Evolutionary conservation across 2,329 filamentous ascomycete species (phyloP).

Genomic region (Chaetoscypha palmicola): DNA sequence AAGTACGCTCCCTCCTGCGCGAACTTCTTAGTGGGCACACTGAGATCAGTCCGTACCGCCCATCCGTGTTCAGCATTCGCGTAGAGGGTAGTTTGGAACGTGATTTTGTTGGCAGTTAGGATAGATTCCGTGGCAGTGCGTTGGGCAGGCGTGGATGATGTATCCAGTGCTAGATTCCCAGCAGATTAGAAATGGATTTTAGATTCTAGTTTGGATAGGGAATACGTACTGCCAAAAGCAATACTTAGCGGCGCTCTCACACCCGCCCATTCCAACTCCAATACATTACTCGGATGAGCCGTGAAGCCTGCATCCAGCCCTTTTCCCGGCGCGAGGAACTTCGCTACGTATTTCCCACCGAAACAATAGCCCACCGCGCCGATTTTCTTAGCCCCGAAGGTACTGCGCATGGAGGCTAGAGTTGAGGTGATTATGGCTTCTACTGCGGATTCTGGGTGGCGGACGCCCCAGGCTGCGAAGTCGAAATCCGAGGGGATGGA

Average conservation of each 20-base stretch:
- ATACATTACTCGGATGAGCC: slow-evolving; percentile 58
- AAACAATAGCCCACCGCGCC: slow-evolving; percentile 59
- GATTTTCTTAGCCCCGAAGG: slow-evolving; percentile 45
- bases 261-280: slow-evolving; percentile 50
- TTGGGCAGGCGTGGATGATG: slow-evolving; percentile 11
- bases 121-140: slow-evolving; percentile 42
- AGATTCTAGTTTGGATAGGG: too few relatives aligned
- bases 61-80: slow-evolving; percentile 67
- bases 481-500: slow-evolving; percentile 30
- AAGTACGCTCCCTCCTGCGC: slow-evolving; percentile 73
- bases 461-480: slow-evolving; percentile 35
- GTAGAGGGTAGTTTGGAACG: slow-evolving; percentile 67
- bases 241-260: slow-evolving; percentile 53
- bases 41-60: slow-evolving; percentile 57
- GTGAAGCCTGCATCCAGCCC: slow-evolving; percentile 50
- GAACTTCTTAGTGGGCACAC: slow-evolving; percentile 47
- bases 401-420: slow-evolving; percentile 39
- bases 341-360: slow-evolving; percentile 50
- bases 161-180: slow-evolving; percentile 34
- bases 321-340: slow-evolving; percentile 45
- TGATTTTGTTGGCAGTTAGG: slow-evolving; percentile 42
- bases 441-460: slow-evolving; percentile 36
- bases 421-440: slow-evolving; percentile 42
- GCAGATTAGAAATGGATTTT: background rate
- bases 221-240: slow-evolving; percentile 49